Base-by-base conservation (phyloP, 495 filamentous ascomycete genomes). In the Xylaria castorea region DNA sequence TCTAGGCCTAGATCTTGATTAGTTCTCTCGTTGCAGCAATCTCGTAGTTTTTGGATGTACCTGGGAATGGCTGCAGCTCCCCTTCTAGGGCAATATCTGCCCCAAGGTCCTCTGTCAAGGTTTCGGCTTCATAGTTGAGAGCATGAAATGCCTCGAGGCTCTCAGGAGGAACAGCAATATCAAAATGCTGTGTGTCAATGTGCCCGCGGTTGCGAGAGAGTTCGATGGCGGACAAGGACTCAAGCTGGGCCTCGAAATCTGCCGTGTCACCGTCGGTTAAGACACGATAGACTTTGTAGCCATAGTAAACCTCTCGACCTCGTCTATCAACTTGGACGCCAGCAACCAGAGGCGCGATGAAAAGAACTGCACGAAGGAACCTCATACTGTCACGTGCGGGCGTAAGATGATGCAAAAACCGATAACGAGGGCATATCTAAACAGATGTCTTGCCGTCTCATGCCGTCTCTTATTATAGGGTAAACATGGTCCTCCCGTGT, bases 81-180 rank as follows among this genome's bases (percentile, higher is more conserved):
- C 76, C 76, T 75, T 88, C 85, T 20, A 79, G 77, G 22, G 78
- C 78, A 68, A 88, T 86, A 40, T 82, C 78, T 46, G 71, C 77
- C 30, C 86, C 85, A 14, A 88, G 80, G 70, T 88, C 79, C 30
- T 85, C 82, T 71, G 85, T 80, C 74, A 87, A 80, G 32, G 83
- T 75, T 40, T 80, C 64, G 48, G 78, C 78, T 32, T 81, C 75
- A 46, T 84, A 71, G 53, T 81, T 80, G 65, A 77, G 70, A 25
- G 75, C 71, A 67, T 85, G 74, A 48, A 87, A 87, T 14, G 75
- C 77, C 25, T 76, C 64, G 64, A 86, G 71, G 57, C 81, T 80
- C 62, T 81, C 77, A 4, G 81, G 81, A 1, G 84, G 77, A 32
- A 88, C 78, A 25, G 83, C 83, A 27, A 88, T 71, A 73, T 88